phyloP scores from a whole-genome alignment of 768 basidiomycete species.

The Kwoniella sp. region DNA sequence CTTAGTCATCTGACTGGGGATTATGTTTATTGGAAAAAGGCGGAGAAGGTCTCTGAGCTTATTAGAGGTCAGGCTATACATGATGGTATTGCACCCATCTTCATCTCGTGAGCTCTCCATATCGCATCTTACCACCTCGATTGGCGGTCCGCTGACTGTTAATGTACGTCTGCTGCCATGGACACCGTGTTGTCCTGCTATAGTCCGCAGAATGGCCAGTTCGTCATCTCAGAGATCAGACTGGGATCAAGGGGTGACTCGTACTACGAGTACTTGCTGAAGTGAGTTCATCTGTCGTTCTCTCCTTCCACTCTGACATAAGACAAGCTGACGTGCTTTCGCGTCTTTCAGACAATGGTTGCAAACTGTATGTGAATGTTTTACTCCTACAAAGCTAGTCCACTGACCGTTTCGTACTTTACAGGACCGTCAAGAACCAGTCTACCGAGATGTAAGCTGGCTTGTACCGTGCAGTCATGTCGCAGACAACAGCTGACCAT shows the following conservation, averaged over 20 bases:
- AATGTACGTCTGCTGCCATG: background rate
- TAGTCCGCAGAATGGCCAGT: constrained; percentile 63
- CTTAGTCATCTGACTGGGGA: constrained; percentile 77
- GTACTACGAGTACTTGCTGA: constrained; percentile 84
- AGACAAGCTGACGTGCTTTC: constrained; percentile 23
- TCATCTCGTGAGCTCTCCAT: constrained; percentile 67
- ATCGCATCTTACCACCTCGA: too few relatives aligned
- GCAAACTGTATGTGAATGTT: constrained; percentile 82
- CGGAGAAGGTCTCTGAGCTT: constrained; percentile 72
- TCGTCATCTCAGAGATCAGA: constrained; percentile 72
- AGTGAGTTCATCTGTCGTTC: constrained; percentile 60
- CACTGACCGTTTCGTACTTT: too few relatives aligned
- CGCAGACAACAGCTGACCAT: constrained; percentile 9
- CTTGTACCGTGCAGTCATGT: background rate
- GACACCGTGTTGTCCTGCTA: background rate
- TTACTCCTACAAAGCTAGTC: too few relatives aligned
- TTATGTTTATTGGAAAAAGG: constrained; percentile 76
- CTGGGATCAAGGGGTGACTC: constrained; percentile 91
- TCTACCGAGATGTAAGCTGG: constrained; percentile 70
- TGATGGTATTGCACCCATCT: constrained; percentile 80
- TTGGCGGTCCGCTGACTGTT: background rate
- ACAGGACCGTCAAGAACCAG: constrained; percentile 67
- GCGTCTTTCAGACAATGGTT: constrained; percentile 76
- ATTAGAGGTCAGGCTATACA: constrained; percentile 67
- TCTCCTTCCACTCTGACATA: too few relatives aligned